These are phyloP conservation scores for Eleusine coracana DNA, from an alignment of 176 grass and related monocot genomes.

Conservation along the genomic window DNA sequence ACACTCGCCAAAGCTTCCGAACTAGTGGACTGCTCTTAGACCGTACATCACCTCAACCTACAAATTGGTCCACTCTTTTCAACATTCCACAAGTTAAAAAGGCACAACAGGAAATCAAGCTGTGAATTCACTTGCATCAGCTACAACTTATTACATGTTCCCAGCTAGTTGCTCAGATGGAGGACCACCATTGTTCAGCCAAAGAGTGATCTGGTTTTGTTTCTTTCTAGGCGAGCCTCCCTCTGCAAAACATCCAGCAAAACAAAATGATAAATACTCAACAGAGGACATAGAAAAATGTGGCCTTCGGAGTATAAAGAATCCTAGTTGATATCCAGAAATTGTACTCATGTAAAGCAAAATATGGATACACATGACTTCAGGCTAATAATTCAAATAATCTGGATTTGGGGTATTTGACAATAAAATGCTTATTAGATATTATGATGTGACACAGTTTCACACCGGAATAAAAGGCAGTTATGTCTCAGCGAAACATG, in stretches of 20 bases:
- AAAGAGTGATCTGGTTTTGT: constrained; percentile 65
- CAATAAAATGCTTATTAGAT: not conserved
- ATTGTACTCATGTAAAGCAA: not conserved
- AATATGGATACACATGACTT: not conserved
- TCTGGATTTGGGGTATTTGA: not conserved
- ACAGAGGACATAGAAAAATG: not conserved
- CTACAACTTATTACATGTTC: constrained; percentile 20
- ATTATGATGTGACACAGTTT: too few relatives aligned
- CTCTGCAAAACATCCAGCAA: constrained; percentile 57
- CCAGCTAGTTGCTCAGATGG: not conserved
- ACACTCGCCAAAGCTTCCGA: not conserved
- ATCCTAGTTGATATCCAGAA: not conserved
- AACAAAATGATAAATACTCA: not conserved
- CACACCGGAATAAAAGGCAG: too few relatives aligned
- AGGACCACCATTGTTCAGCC: not conserved
- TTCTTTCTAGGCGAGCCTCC: constrained; percentile 76
- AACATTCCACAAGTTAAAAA: constrained; percentile 28
- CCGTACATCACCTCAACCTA: constrained; percentile 17
- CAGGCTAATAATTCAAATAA: not conserved
- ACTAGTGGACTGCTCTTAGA: constrained; percentile 12
- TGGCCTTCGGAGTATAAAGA: not conserved
- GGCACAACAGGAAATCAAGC: constrained; percentile 9
- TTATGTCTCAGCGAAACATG: too few relatives aligned
- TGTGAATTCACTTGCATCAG: not conserved
- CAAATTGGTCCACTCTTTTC: not conserved